Percentiles rank a stretch among this genome's conserved stretches.
Evolutionary conservation across 75 land plant species (phyloP).

Genomic region (Larix kaempferi): DNA sequence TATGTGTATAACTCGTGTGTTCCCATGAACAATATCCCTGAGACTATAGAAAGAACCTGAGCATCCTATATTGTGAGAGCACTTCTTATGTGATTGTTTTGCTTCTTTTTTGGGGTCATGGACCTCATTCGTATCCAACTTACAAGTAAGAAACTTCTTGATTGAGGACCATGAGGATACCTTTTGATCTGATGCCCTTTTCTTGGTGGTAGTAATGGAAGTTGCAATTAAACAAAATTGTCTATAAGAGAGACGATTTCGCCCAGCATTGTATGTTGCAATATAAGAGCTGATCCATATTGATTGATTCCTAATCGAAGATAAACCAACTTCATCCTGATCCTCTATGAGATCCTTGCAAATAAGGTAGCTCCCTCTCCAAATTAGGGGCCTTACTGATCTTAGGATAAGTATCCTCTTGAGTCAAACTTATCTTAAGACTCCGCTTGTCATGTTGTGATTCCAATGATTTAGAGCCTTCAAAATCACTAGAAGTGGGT

Average conservation of each 20-base stretch:
- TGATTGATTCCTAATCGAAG: too few species aligned
- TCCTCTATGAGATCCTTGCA: too few species aligned
- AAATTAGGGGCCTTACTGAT: background rate
- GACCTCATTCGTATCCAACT: background rate
- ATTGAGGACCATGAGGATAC: background rate
- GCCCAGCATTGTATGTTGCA: too few species aligned
- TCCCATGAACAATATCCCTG: conserved; percentile 15
- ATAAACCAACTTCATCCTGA: too few species aligned
- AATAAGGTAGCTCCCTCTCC: conserved; percentile 17
- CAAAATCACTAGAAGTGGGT: background rate
- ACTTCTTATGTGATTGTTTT: background rate
- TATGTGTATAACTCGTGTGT: conserved; percentile 44
- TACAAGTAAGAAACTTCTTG: conserved; percentile 6
- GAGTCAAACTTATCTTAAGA: too few species aligned
- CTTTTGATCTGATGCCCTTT: conserved; percentile 1
- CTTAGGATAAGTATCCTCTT: background rate
- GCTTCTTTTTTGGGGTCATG: conserved; percentile 4
- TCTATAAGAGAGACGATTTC: too few species aligned
- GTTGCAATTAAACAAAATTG: background rate
- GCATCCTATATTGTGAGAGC: conserved; percentile 27
- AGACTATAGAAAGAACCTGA: conserved; percentile 48
- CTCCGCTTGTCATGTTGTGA: background rate
- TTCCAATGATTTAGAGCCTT: background rate
- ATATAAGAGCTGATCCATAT: too few species aligned
- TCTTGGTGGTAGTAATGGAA: background rate